These are phyloP conservation scores for Penicillium thymicola DNA, from an alignment of 2,329 filamentous ascomycete genomes.

Conservation along the genomic window DNA sequence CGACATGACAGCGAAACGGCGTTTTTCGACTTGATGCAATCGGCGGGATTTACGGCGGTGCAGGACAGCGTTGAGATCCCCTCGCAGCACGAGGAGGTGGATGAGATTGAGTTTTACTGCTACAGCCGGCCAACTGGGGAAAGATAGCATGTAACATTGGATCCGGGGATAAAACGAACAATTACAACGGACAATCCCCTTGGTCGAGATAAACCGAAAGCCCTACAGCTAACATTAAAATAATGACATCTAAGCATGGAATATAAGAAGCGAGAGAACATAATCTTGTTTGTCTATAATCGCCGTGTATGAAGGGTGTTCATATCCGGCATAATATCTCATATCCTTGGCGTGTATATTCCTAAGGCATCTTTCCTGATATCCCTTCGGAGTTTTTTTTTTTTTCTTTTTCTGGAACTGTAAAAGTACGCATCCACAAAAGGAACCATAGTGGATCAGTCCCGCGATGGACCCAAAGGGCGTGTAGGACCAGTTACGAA, in stretches of 20 bases:
- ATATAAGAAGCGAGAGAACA: too few relatives aligned
- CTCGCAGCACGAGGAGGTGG: constrained; percentile 33
- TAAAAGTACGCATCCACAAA: neutral
- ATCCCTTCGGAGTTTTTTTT: neutral
- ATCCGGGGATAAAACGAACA: neutral
- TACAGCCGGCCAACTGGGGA: constrained; percentile 23
- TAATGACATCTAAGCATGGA: too few relatives aligned
- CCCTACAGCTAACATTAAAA: neutral
- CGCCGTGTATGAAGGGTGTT: neutral
- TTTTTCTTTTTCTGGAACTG: neutral
- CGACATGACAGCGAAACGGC: constrained; percentile 63
- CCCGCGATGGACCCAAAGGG: neutral
- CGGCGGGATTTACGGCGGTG: constrained; percentile 34
- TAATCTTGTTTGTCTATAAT: neutral
- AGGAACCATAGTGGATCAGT: neutral
- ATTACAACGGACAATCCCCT: neutral
- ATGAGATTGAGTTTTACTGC: constrained; percentile 39
- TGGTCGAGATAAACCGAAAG: neutral
- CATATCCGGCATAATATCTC: neutral
- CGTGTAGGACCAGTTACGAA: neutral
- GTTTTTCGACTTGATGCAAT: constrained; percentile 62
- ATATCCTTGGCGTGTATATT: neutral
- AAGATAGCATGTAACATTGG: neutral
- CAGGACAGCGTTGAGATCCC: constrained; percentile 38
- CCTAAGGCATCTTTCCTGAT: neutral